Percentiles rank a stretch among this genome's conserved stretches.
These are phyloP conservation scores for Striga asiatica DNA, from an alignment of 257 asterid genomes.

Conservation along the genomic window DNA sequence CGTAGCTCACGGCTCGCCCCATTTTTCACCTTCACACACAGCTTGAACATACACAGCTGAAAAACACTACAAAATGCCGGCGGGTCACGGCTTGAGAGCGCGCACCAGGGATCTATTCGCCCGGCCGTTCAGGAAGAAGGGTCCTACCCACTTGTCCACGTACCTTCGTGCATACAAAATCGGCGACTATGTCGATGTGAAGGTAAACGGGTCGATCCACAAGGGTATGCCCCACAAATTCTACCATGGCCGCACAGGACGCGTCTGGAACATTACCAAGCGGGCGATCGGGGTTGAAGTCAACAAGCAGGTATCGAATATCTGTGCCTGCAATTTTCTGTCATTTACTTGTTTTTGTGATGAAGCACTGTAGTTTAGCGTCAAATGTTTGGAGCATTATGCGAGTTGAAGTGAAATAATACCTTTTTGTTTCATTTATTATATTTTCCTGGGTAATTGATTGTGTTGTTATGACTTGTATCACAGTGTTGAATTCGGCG, in stretches of 20 bases:
- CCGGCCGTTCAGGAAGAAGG: slow-evolving; percentile 47
- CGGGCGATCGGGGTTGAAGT: slow-evolving; percentile 55
- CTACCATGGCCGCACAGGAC: slow-evolving; percentile 61
- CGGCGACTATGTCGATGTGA: slow-evolving; percentile 55
- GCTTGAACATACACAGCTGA: slow-evolving; percentile 7
- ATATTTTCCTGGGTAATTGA: too few relatives aligned
- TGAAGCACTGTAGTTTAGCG: not conserved
- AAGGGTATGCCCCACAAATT: slow-evolving; percentile 65
- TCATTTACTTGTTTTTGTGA: not conserved
- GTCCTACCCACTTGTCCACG: slow-evolving; percentile 43
- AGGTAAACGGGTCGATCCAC: slow-evolving; percentile 55
- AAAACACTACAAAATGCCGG: slow-evolving; percentile 36
- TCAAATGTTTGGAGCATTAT: not conserved
- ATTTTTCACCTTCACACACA: slow-evolving; percentile 5
- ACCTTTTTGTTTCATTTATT: too few relatives aligned
- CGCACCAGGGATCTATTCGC: slow-evolving; percentile 52
- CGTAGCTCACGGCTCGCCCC: not conserved
- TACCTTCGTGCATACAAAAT: slow-evolving; percentile 39
- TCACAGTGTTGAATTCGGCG: too few relatives aligned
- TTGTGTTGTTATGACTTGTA: too few relatives aligned
- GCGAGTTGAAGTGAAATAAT: too few relatives aligned
- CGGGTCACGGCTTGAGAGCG: slow-evolving; percentile 52
- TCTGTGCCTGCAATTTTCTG: not conserved
- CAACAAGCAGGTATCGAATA: slow-evolving; percentile 40
- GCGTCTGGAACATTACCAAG: slow-evolving; percentile 57